Evolutionary conservation across 2,329 filamentous ascomycete species (phyloP).

Genomic region (Monosporascus cannonballus): DNA sequence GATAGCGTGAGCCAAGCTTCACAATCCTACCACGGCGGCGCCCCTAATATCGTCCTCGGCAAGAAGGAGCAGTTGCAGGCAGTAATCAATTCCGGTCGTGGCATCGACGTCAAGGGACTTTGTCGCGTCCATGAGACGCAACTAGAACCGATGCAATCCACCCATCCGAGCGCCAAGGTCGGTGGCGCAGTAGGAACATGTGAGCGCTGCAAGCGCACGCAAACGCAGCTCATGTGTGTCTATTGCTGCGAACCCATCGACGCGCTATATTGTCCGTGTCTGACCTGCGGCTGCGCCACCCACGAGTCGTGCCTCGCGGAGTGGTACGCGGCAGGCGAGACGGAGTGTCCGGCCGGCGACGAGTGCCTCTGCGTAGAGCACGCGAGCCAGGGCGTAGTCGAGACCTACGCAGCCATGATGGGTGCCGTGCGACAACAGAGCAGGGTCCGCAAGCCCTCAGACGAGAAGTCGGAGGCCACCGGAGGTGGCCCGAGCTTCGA

Average conservation of each 20-base stretch:
- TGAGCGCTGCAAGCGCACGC: slow-evolving; percentile 45
- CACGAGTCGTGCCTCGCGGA: slow-evolving; percentile 54
- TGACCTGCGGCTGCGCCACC: slow-evolving; percentile 56
- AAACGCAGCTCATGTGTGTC: slow-evolving; percentile 54
- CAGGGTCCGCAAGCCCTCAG: slow-evolving; percentile 22
- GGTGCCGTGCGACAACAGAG: slow-evolving; percentile 32
- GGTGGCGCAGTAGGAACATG: slow-evolving; percentile 36
- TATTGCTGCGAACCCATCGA: slow-evolving; percentile 57
- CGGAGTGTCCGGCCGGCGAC: slow-evolving; percentile 55
- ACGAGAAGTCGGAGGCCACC: slow-evolving; percentile 3
- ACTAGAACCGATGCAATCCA: slow-evolving; percentile 53
- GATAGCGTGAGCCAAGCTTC: slow-evolving; percentile 27
- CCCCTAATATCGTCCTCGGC: slow-evolving; percentile 49
- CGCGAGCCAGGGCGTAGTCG: slow-evolving; percentile 50
- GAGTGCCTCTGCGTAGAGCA: slow-evolving; percentile 57
- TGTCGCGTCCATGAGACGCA: slow-evolving; percentile 58
- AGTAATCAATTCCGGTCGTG: slow-evolving; percentile 46
- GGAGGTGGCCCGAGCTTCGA: slow-evolving; percentile 18
- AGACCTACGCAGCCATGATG: slow-evolving; percentile 54
- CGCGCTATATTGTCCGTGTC: slow-evolving; percentile 54
- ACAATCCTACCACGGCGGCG: slow-evolving; percentile 30
- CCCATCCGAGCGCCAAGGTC: slow-evolving; percentile 33
- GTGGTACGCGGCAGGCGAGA: slow-evolving; percentile 53
- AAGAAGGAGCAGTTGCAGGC: slow-evolving; percentile 48
- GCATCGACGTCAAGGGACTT: slow-evolving; percentile 57